Evolutionary conservation across 495 filamentous ascomycete species (phyloP).

Genomic region (Jackrogersella multiformis): DNA sequence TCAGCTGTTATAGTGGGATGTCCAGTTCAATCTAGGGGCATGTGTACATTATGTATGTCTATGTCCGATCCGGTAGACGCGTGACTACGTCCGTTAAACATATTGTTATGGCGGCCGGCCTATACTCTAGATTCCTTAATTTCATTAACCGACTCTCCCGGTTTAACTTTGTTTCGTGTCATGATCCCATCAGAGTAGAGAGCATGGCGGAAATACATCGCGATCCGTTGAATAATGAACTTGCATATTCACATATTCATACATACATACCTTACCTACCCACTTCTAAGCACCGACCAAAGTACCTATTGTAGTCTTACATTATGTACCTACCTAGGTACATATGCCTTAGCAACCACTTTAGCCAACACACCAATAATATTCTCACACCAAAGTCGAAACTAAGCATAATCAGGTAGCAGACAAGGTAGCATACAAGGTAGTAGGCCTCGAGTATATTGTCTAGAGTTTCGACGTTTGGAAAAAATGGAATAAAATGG

Average conservation of each 20-base stretch:
- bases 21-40: too few species aligned
- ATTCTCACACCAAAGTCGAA: background rate
- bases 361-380: background rate
- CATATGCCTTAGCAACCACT: background rate
- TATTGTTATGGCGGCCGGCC: background rate
- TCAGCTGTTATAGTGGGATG: too few species aligned
- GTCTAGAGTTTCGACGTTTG: background rate
- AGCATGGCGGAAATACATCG: background rate
- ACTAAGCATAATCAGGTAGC: background rate
- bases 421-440: background rate
- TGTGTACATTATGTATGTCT: background rate
- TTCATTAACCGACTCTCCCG: background rate
- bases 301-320: background rate
- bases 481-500: too few species aligned
- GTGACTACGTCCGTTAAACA: background rate
- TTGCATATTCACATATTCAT: background rate
- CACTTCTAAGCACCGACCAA: too few species aligned
- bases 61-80: background rate
- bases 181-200: slow-evolving; percentile 1
- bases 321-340: background rate
- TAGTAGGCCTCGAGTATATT: background rate
- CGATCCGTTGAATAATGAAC: background rate
- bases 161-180: slow-evolving; percentile 1
- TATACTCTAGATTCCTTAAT: background rate
- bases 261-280: background rate